These are phyloP conservation scores for Ophiocordyceps robertsii DNA, from an alignment of 2,329 filamentous ascomycete genomes.

Conservation along the genomic window DNA sequence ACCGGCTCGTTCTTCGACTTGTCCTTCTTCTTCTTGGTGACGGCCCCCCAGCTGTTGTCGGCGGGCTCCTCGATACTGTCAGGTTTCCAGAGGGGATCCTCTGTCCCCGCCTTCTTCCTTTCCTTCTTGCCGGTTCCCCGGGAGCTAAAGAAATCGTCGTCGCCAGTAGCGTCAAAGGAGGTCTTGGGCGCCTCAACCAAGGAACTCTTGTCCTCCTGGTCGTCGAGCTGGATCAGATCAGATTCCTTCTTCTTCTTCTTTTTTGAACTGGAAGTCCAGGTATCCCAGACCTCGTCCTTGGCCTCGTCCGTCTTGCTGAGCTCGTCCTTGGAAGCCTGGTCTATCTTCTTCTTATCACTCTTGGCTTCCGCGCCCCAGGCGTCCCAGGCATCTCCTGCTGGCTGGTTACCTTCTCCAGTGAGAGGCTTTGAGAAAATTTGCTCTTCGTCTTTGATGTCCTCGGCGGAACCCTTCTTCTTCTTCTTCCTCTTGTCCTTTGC, in stretches of 20 bases:
- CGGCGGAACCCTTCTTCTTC: constrained; percentile 12
- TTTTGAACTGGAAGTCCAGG: constrained; percentile 12
- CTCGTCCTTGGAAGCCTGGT: too few species aligned
- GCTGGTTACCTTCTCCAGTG: neutral
- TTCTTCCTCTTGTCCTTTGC: constrained; percentile 18
- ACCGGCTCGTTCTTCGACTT: constrained; percentile 35
- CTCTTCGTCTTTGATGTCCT: constrained; percentile 6
- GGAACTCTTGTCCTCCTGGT: constrained; percentile 9
- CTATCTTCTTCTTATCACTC: constrained; percentile 7
- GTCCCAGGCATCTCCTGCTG: neutral
- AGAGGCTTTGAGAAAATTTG: neutral
- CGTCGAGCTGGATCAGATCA: constrained; percentile 23
- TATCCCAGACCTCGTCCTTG: constrained; percentile 12
- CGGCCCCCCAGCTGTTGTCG: constrained; percentile 24
- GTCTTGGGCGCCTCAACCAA: constrained; percentile 14
- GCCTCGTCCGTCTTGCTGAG: constrained; percentile 3
- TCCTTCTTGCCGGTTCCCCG: constrained; percentile 42
- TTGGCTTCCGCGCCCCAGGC: neutral
- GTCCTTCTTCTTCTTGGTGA: constrained; percentile 34
- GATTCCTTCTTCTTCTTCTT: constrained; percentile 30
- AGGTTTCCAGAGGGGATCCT: constrained; percentile 21
- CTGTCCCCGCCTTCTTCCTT: constrained; percentile 21
- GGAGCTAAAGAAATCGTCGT: constrained; percentile 41
- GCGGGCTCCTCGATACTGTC: constrained; percentile 29
- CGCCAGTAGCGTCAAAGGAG: constrained; percentile 18